Base-by-base conservation (phyloP, 495 filamentous ascomycete species). In the Penicillium roqueforti region DNA sequence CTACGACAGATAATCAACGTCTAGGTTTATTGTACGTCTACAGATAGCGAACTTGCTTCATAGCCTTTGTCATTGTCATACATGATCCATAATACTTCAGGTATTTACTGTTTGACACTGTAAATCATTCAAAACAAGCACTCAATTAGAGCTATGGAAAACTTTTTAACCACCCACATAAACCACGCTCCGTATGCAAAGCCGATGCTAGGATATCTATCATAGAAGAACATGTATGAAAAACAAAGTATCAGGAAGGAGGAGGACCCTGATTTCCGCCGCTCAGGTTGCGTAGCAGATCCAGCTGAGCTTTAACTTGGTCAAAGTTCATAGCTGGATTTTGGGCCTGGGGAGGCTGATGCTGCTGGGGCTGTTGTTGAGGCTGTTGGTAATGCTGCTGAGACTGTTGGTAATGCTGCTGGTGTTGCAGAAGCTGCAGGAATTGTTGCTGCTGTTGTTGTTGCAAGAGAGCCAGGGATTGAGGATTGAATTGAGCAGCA, bases 401-500 rank as follows among this genome's bases (percentile, higher is more conserved):
- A 22, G 49, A 52, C 39, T 69, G 70, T 18, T 65, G 66, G 6
- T 47, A 28, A 19, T 45, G 44, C 16, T 68, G 63, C 22, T 67
- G 68, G 14, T 67, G 66, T 32, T 61, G 65, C 45, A 69, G 66
- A 47, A 70, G 66, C 47, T 72, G 75, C 45, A 73, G 67, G 14
- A 58, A 60, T 51, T 76, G 72, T 25, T 69, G 73, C 36, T 73
- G 70, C 45, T 76, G 74, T 47, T 73, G 70, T 44, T 76, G 74
- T 49, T 76, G 73, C 50, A 76, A 48, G 23, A 67, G 66, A 55
- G 73, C 73, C 55, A 88, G 76, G 69, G 89, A 85, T 1, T 81
- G 75, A 6, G 86, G 86, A 49, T 86, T 88, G 56, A 89, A 76
- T 47, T 84, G 83, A 1, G 34, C n/a, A 11, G 80, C 75, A 29